Percentiles rank a stretch among this genome's conserved stretches.
Conservation (phyloP, 192 early-diverging fungal species). For the Helicostylum pulchrum region DNA sequence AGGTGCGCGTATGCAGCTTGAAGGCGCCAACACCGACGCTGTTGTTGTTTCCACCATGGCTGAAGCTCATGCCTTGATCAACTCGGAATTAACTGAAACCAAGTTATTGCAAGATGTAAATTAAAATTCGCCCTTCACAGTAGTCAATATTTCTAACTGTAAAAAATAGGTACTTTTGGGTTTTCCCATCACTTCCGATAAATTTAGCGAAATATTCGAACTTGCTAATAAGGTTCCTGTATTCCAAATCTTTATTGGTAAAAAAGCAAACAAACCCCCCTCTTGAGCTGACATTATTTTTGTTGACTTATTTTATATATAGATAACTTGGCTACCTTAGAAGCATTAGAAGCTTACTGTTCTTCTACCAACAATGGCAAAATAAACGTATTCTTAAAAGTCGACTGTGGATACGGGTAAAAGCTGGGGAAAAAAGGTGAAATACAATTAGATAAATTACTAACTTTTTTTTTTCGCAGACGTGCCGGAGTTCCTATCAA, state of each 20-base stretch:
- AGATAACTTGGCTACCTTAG: constrained; percentile 29
- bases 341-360: constrained; percentile 29
- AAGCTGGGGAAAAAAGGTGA: neutral
- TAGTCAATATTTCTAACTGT: no score
- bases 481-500: constrained; percentile 33
- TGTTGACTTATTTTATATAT: neutral
- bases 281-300: neutral
- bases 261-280: neutral
- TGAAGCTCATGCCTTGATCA: constrained; percentile 32
- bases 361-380: neutral
- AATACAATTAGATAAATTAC: neutral
- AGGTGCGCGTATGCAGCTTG: constrained; percentile 27
- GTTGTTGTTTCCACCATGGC: constrained; percentile 37
- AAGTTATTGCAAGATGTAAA: constrained; percentile 27
- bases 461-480: neutral
- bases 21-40: constrained; percentile 17
- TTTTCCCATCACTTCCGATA: constrained; percentile 32
- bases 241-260: constrained; percentile 35
- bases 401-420: constrained; percentile 37
- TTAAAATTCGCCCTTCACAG: neutral
- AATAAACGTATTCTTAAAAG: constrained; percentile 31
- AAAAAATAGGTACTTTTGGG: constrained; percentile 20
- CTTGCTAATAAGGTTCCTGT: constrained; percentile 20
- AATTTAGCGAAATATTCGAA: constrained; percentile 25
- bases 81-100: constrained; percentile 20